Evolutionary conservation across 2,329 filamentous ascomycete genomes (phyloP).

Genomic region (Colletotrichum simmondsii): DNA sequence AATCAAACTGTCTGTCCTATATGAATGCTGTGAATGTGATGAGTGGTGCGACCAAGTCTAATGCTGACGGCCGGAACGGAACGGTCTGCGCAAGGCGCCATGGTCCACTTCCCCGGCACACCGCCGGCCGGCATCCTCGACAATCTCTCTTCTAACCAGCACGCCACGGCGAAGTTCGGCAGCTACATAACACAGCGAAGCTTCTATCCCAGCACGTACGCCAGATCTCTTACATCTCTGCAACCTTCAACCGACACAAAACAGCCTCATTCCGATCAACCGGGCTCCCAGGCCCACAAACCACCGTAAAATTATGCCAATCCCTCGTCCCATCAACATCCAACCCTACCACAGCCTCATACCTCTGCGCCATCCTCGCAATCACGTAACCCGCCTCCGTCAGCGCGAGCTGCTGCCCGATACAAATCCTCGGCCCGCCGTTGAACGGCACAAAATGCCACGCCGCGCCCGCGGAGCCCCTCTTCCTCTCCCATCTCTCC

Average conservation of each 20-base stretch:
- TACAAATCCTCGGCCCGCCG: slow-evolving; percentile 48
- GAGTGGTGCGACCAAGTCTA: background rate
- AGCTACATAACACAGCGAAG: no score
- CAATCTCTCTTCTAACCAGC: no score
- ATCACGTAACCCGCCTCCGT: slow-evolving; percentile 40
- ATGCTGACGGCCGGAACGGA: background rate
- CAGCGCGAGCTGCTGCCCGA: slow-evolving; percentile 47
- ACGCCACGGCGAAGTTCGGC: no score
- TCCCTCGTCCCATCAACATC: slow-evolving; percentile 13
- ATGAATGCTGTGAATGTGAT: background rate
- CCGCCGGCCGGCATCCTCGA: no score
- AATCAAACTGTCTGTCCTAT: background rate
- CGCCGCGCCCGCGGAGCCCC: slow-evolving; percentile 33
- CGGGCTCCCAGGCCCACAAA: slow-evolving; percentile 21
- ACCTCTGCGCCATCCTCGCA: slow-evolving; percentile 39
- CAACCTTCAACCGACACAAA: slow-evolving; percentile 14
- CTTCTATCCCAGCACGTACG: no score
- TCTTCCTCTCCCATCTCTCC: slow-evolving; percentile 48
- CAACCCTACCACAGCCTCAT: slow-evolving; percentile 31
- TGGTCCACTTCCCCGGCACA: background rate
- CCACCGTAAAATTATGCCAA: slow-evolving; percentile 24
- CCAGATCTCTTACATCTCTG: background rate
- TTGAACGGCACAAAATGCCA: slow-evolving; percentile 51
- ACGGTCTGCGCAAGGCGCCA: no score
- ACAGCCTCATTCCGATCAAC: slow-evolving; percentile 23